Base-by-base conservation (phyloP, 2,329 filamentous ascomycete genomes). In the Herpotrichia juniperi region DNA sequence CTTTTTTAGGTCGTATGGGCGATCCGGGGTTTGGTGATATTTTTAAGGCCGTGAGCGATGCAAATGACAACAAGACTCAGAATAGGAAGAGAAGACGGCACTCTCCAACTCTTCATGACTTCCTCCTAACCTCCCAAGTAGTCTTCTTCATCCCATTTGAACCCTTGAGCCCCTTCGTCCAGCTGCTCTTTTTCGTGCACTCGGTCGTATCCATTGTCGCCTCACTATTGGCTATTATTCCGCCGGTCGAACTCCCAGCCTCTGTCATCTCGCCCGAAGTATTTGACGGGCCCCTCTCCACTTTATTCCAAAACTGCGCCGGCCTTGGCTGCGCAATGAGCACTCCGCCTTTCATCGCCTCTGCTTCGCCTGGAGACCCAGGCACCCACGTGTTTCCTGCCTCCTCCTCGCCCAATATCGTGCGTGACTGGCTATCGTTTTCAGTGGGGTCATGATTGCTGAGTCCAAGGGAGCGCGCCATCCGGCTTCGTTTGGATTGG, bases 71-170 rank as follows among this genome's bases (percentile, higher is more conserved):
- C 5, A n/a, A 7, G n/a, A 34, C n/a, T n/a, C n/a, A 24, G 37
- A 14, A 24, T 11, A 40, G 21, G 21, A 24, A 37, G 17, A 37
- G 17, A 35, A 39, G 34, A 39, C n/a, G n/a, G n/a, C n/a, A n/a
- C n/a, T n/a, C n/a, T n/a, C n/a, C n/a, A 39, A 12, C 7, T 19
- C 14, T 24, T 28, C 21, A 3, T 54, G 37, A 56, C 51, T 59
- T 66, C 48, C 46, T 64, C 43, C 66, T 56, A 4, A 71, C 64
- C 25, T 69, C 61, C 66, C 65, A 69, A 1, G 61, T 54, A n/a
- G 60, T 69, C 53, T 66, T 71, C 58, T 56, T 66, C 58, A 67
- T 58, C 32, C 66, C 63, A 26, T 63, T 53, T 24, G 53, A 50
- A 21, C 43, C 50, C 43, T 42, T 56, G 2, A 42, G 35, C 16